Evolutionary conservation across 176 grass and related monocot species (phyloP).

Genomic region (Oryza australiensis): DNA sequence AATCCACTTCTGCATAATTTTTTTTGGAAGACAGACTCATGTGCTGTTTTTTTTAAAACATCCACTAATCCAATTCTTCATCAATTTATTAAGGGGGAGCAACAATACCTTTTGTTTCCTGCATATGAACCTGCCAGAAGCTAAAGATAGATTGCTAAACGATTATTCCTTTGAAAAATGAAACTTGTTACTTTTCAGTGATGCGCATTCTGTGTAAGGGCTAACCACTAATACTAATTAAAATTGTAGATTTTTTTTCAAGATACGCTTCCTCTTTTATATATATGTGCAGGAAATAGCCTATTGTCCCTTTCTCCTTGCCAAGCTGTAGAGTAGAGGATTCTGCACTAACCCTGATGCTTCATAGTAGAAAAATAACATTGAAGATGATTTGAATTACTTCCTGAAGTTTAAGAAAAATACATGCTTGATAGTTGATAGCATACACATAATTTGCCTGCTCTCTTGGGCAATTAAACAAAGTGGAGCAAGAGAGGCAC

Average conservation of each 20-base stretch:
- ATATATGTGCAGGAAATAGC: background rate
- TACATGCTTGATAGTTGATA: conserved; percentile 1
- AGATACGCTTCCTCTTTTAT: background rate
- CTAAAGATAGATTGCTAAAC: background rate
- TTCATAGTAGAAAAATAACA: conserved; percentile 1
- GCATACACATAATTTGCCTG: background rate
- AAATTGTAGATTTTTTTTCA: background rate
- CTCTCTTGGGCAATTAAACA: background rate
- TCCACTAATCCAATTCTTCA: background rate
- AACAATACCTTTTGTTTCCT: conserved; percentile 5
- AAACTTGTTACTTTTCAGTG: background rate
- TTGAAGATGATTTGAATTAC: background rate
- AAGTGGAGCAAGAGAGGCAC: background rate
- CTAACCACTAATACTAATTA: background rate
- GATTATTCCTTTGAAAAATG: background rate
- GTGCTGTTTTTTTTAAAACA: too few species aligned
- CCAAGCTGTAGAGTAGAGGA: background rate
- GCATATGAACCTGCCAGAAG: conserved; percentile 1
- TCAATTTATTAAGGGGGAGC: background rate
- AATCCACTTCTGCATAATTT: background rate
- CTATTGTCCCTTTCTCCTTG: background rate
- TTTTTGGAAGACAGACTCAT: conserved; percentile 1
- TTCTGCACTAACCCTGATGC: background rate
- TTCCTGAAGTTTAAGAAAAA: conserved; percentile 14
- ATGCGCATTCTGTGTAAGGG: background rate